Evolutionary conservation across 1,139 yeast species (phyloP).

Genomic region (Magnusiomyces clavatus): DNA sequence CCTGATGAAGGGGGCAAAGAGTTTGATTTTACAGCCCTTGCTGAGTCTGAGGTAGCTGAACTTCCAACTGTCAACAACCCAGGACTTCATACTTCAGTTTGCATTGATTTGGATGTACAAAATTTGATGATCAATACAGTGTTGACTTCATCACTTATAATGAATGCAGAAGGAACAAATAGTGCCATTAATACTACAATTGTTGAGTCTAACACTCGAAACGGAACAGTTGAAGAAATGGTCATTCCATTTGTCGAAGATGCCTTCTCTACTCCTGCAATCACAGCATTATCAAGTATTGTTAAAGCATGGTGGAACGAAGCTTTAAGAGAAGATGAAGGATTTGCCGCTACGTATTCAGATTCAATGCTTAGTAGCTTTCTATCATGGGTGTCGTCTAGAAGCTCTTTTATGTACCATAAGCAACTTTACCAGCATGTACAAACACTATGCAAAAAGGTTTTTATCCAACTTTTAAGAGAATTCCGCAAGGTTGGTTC

Average conservation of each 20-base stretch:
- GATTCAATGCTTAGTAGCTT: constrained; percentile 80
- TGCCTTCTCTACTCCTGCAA: constrained; percentile 74
- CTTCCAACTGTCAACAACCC: constrained; percentile 73
- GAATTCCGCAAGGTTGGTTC: constrained; percentile 79
- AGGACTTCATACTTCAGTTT: constrained; percentile 70
- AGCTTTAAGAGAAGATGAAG: constrained; percentile 58
- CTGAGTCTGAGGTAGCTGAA: constrained; percentile 51
- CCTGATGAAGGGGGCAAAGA: constrained; percentile 89
- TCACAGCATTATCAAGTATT: constrained; percentile 61
- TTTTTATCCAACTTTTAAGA: constrained; percentile 70
- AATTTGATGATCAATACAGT: constrained; percentile 82
- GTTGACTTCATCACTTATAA: constrained; percentile 72
- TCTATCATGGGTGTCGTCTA: constrained; percentile 80
- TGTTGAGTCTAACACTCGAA: constrained; percentile 16
- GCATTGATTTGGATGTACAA: constrained; percentile 71
- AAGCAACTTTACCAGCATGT: constrained; percentile 77
- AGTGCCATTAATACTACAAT: constrained; percentile 39
- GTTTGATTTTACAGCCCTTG: constrained; percentile 41
- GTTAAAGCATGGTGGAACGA: constrained; percentile 94
- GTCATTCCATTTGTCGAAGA: constrained; percentile 36
- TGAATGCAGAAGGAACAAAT: constrained; percentile 74
- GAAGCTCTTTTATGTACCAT: constrained; percentile 67
- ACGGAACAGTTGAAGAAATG: constrained; percentile 4
- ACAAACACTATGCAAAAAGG: constrained; percentile 77
- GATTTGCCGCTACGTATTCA: constrained; percentile 38